Percentiles rank a stretch among this genome's conserved stretches.
Conservation (phyloP, 2,329 filamentous ascomycete genomes). For the Colletotrichum karsti region DNA sequence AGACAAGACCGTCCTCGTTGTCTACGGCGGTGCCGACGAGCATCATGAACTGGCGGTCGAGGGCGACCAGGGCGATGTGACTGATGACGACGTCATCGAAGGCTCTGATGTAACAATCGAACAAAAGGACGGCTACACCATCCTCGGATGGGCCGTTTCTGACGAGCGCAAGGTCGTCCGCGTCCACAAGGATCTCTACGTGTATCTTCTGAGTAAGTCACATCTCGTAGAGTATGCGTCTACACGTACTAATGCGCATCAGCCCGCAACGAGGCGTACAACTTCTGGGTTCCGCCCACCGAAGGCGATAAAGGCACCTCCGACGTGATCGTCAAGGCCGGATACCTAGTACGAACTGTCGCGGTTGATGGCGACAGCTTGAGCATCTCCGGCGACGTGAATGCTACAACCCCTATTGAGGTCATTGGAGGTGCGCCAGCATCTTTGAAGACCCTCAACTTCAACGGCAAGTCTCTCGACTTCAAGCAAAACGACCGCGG, state of each 20-base stretch:
- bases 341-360: slow-evolving; percentile 33
- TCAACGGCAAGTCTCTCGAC: slow-evolving; percentile 29
- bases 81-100: slow-evolving; percentile 18
- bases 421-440: slow-evolving; percentile 33
- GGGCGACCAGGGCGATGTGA: not conserved
- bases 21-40: slow-evolving; percentile 69
- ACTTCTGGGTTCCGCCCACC: slow-evolving; percentile 34
- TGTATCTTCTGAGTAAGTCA: slow-evolving; percentile 39
- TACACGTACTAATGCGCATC: not conserved
- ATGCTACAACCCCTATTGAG: slow-evolving; percentile 32
- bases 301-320: slow-evolving; percentile 30
- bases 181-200: slow-evolving; percentile 15
- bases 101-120: slow-evolving; percentile 20
- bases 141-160: slow-evolving; percentile 27
- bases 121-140: slow-evolving; percentile 20
- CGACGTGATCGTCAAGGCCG: slow-evolving; percentile 33
- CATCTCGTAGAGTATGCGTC: not conserved
- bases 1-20: slow-evolving; percentile 63
- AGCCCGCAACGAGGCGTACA: slow-evolving; percentile 35
- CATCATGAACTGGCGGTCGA: slow-evolving; percentile 64
- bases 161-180: slow-evolving; percentile 28
- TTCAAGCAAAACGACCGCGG: slow-evolving; percentile 29
- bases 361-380: slow-evolving; percentile 27
- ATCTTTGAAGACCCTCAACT: slow-evolving; percentile 26
- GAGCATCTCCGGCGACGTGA: slow-evolving; percentile 34